These are phyloP conservation scores for Amaranthus hypochondriacus DNA, from an alignment of 148 eudicot genomes.

Conservation along the genomic window DNA sequence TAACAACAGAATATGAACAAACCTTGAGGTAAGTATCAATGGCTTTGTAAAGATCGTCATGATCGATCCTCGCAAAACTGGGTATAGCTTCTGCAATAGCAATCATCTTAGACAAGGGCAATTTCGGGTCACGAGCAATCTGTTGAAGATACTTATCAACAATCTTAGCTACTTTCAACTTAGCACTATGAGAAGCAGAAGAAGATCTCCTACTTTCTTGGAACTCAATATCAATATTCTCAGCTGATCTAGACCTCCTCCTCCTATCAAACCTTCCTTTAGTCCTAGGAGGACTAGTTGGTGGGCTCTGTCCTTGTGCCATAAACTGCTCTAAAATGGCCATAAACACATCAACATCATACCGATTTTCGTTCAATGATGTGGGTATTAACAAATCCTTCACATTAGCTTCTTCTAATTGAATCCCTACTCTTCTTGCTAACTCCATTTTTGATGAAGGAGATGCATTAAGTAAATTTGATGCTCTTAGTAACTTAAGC, in stretches of 20 bases:
- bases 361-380: constrained; percentile 24
- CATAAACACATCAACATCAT: constrained; percentile 70
- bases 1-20: not conserved
- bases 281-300: constrained; percentile 55
- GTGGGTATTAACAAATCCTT: constrained; percentile 56
- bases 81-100: constrained; percentile 68
- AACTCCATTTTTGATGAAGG: constrained; percentile 57
- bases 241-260: constrained; percentile 68
- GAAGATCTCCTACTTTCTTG: constrained; percentile 79
- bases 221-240: constrained; percentile 50
- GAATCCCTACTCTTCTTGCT: constrained; percentile 61
- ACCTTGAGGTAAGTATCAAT: constrained; percentile 87
- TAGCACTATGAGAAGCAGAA: constrained; percentile 69
- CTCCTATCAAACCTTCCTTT: constrained; percentile 53
- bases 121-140: constrained; percentile 51
- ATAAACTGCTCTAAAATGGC: constrained; percentile 59
- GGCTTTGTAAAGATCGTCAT: constrained; percentile 82
- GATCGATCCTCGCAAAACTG: constrained; percentile 57
- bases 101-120: constrained; percentile 60
- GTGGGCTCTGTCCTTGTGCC: constrained; percentile 64
- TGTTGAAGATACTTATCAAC: constrained; percentile 68
- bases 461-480: constrained; percentile 50
- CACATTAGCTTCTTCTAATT: constrained; percentile 68
- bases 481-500: constrained; percentile 56
- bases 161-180: constrained; percentile 67